These are phyloP conservation scores for Geosiphon pyriformis DNA, from an alignment of 192 early-diverging fungal genomes.

Conservation along the genomic window DNA sequence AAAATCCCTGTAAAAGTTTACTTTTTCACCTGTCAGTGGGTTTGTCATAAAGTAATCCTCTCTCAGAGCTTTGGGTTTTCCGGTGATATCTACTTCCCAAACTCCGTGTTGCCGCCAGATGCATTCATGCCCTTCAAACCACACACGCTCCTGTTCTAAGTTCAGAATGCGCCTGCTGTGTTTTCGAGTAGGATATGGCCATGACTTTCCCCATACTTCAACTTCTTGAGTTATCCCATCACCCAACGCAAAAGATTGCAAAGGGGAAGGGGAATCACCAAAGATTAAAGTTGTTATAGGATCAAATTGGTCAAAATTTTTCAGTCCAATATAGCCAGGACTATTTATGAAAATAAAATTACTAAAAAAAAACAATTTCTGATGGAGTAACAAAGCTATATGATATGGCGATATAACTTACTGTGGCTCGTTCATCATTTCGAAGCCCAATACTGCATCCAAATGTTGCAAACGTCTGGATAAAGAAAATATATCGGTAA, in stretches of 20 bases:
- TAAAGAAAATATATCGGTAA: not conserved
- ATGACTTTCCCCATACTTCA: conserved; percentile 70
- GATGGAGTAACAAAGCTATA: no score
- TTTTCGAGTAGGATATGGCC: conserved; percentile 67
- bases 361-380: not conserved
- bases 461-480: conserved; percentile 58
- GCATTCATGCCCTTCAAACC: conserved; percentile 57
- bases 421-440: conserved; percentile 75
- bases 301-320: conserved; percentile 54
- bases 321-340: conserved; percentile 71
- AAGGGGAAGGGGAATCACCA: conserved; percentile 62
- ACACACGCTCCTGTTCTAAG: conserved; percentile 47
- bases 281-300: conserved; percentile 60
- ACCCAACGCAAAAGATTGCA: conserved; percentile 74
- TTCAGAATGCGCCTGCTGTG: conserved; percentile 54
- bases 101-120: conserved; percentile 77
- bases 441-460: conserved; percentile 68
- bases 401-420: conserved; percentile 31
- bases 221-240: conserved; percentile 65
- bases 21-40: conserved; percentile 44
- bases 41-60: conserved; percentile 66
- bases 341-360: conserved; percentile 26
- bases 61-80: conserved; percentile 43
- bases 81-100: conserved; percentile 55
- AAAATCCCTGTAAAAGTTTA: conserved; percentile 65